A percentile compares a stretch with the other conserved stretches of the same genome.
These are phyloP conservation scores for Fusarium heterosporum DNA, from an alignment of 2,329 filamentous ascomycete species.

Conservation along the genomic window DNA sequence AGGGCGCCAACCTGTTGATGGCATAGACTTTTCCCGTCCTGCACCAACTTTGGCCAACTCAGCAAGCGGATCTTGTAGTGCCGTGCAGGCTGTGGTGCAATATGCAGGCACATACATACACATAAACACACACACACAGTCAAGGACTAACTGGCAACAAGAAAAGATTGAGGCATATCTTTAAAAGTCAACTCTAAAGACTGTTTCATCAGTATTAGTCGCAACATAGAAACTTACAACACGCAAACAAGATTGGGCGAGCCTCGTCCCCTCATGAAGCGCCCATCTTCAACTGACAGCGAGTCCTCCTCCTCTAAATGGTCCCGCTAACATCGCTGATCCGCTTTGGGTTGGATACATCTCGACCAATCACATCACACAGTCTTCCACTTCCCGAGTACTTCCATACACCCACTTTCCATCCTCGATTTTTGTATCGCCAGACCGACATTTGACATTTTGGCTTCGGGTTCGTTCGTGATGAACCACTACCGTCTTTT, in stretches of 20 bases:
- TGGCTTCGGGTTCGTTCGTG: constrained; percentile 22
- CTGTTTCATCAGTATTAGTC: constrained; percentile 29
- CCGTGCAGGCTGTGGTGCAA: background rate
- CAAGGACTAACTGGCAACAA: background rate
- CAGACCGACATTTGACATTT: constrained; percentile 44
- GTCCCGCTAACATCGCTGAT: constrained; percentile 44
- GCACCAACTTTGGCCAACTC: constrained; percentile 42
- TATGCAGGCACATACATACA: constrained; percentile 31
- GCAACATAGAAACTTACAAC: constrained; percentile 45
- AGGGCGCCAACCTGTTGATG: constrained; percentile 37
- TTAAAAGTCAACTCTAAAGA: constrained; percentile 11
- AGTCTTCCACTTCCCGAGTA: constrained; percentile 1
- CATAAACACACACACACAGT: background rate
- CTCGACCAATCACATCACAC: constrained; percentile 40
- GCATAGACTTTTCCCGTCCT: constrained; percentile 16
- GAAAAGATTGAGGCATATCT: constrained; percentile 9
- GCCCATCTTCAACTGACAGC: constrained; percentile 31
- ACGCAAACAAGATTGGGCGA: constrained; percentile 44
- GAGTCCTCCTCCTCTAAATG: constrained; percentile 32
- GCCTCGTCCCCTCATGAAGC: constrained; percentile 31
- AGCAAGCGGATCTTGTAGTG: constrained; percentile 39
- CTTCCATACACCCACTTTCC: constrained; percentile 37
- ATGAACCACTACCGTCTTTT: constrained; percentile 23
- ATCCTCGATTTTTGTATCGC: constrained; percentile 32
- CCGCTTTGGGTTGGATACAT: constrained; percentile 24